Percentiles rank a stretch among this genome's conserved stretches.
These are phyloP conservation scores for Magnaporthiopsis incrustans DNA, from an alignment of 2,329 filamentous ascomycete genomes.

Conservation along the genomic window DNA sequence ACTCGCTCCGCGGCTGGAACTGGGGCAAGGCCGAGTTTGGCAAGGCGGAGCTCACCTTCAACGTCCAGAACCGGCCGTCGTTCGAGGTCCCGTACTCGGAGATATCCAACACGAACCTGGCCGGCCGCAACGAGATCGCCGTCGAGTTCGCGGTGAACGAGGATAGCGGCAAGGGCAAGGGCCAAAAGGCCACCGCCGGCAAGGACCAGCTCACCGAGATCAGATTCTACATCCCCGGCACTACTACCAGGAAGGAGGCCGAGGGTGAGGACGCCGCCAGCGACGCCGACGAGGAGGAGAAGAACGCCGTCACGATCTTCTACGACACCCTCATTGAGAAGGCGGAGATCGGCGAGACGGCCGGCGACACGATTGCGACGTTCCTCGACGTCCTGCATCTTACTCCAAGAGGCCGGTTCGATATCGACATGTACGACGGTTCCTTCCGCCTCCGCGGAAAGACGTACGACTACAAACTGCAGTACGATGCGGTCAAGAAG, in stretches of 20 bases:
- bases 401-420: constrained; percentile 97
- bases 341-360: constrained; percentile 96
- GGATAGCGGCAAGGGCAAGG: constrained; percentile 64
- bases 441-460: constrained; percentile 97
- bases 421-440: constrained; percentile 98
- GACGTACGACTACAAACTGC: constrained; percentile 99
- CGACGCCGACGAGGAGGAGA: constrained; percentile 66
- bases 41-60: constrained; percentile 92
- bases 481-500: constrained; percentile 96
- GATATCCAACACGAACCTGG: constrained; percentile 94
- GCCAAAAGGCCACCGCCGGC: constrained; percentile 83
- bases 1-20: constrained; percentile 94
- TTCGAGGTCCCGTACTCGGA: constrained; percentile 97
- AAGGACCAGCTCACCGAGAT: constrained; percentile 95
- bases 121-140: constrained; percentile 94
- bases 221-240: constrained; percentile 96
- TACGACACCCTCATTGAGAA: constrained; percentile 98
- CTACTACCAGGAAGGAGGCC: constrained; percentile 67
- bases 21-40: constrained; percentile 98
- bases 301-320: constrained; percentile 94
- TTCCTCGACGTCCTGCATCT: constrained; percentile 96
- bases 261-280: constrained; percentile 68
- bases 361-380: constrained; percentile 95
- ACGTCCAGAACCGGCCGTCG: constrained; percentile 89
- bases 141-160: constrained; percentile 83